Percentiles rank a stretch among this genome's conserved stretches.
phyloP scores from a whole-genome alignment of 441 rosid genomes.

The Arabidopsis lyrata region DNA sequence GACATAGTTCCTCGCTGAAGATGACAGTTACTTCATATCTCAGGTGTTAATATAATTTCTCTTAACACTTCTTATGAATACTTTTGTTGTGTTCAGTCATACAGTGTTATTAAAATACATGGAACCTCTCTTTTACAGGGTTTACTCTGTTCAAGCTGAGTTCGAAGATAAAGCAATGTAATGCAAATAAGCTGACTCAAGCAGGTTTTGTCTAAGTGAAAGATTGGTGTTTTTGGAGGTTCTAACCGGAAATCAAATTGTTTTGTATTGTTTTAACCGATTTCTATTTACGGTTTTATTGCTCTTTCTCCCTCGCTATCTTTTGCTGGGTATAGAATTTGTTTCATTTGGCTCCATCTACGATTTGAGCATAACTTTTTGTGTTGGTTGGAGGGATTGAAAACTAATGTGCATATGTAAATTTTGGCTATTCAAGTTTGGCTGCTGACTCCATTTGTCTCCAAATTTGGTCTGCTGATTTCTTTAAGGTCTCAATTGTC shows the following conservation, averaged over 20 bases:
- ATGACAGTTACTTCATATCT: background rate
- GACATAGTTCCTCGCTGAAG: constrained; percentile 50
- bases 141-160: background rate
- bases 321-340: background rate
- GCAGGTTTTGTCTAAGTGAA: background rate
- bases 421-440: background rate
- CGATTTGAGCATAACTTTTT: background rate
- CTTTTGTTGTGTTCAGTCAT: background rate
- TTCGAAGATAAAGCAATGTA: background rate
- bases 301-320: background rate
- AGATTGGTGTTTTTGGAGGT: constrained; percentile 23
- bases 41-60: background rate
- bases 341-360: background rate
- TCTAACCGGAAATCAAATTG: background rate
- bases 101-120: background rate
- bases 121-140: background rate
- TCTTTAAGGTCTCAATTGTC: background rate
- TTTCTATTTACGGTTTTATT: background rate
- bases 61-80: background rate
- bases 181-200: background rate
- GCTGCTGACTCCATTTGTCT: background rate
- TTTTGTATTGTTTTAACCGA: background rate
- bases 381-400: background rate
- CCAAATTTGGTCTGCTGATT: background rate
- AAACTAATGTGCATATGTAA: background rate